Percentiles rank a stretch among this genome's conserved stretches.
Evolutionary conservation across 1,139 yeast genomes (phyloP).

Genomic region (Diutina mesorugosa): DNA sequence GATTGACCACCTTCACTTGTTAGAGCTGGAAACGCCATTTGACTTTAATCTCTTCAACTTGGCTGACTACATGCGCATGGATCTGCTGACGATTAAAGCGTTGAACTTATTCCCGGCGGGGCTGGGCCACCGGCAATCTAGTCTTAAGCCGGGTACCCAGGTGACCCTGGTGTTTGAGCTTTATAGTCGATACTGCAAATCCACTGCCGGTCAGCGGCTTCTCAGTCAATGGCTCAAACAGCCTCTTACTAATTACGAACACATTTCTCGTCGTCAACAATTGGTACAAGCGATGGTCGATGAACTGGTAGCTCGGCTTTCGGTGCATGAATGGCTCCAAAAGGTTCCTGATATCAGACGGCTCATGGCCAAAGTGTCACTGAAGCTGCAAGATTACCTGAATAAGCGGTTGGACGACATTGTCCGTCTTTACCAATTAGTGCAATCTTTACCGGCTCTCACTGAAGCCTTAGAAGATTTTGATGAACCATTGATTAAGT

Average conservation of each 20-base stretch:
- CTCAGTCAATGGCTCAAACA: constrained; percentile 93
- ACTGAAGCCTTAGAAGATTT: constrained; percentile 24
- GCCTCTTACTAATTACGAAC: constrained; percentile 56
- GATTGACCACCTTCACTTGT: not conserved
- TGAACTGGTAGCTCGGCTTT: constrained; percentile 53
- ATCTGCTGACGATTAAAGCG: constrained; percentile 81
- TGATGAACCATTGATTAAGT: constrained; percentile 1
- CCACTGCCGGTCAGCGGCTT: constrained; percentile 73
- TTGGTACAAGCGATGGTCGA: constrained; percentile 64
- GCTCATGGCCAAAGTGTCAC: constrained; percentile 48
- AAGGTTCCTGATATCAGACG: constrained; percentile 77
- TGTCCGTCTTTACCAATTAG: constrained; percentile 76
- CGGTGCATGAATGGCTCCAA: constrained; percentile 51
- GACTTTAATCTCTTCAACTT: constrained; percentile 56
- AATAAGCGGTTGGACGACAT: constrained; percentile 67
- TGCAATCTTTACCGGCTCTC: constrained; percentile 57
- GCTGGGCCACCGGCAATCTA: constrained; percentile 21
- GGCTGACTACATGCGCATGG: constrained; percentile 73
- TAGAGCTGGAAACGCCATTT: constrained; percentile 16
- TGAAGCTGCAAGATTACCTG: constrained; percentile 20
- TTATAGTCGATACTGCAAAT: constrained; percentile 66
- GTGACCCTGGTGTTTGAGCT: constrained; percentile 63
- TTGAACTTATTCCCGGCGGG: constrained; percentile 51
- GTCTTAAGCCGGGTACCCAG: constrained; percentile 14
- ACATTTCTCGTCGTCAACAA: constrained; percentile 55